A percentile compares a stretch with the other conserved stretches of the same genome.
Conservation (phyloP, 495 filamentous ascomycete species). For the Cenococcum geophilum region DNA sequence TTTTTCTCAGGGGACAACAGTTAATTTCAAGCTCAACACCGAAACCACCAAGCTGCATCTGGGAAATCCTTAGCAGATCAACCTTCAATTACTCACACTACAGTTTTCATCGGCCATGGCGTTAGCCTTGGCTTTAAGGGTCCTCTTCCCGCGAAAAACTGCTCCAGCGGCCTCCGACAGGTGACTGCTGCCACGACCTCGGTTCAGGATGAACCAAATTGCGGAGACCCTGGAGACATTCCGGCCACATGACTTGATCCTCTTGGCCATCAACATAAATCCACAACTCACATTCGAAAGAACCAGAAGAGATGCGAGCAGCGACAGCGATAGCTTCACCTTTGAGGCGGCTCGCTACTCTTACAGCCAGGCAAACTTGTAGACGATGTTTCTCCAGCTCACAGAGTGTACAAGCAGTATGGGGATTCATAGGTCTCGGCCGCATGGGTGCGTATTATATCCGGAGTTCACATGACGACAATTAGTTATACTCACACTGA, state of each 20-base stretch:
- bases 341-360: conserved; percentile 12
- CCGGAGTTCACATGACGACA: conserved; percentile 4
- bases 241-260: conserved; percentile 7
- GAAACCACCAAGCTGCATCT: background rate
- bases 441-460: conserved; percentile 37
- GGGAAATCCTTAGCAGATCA: background rate
- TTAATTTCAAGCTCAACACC: background rate
- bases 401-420: conserved; percentile 29
- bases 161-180: conserved; percentile 3
- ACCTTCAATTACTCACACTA: background rate
- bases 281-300: background rate
- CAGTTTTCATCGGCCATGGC: background rate
- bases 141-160: background rate
- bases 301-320: conserved; percentile 16
- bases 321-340: conserved; percentile 19
- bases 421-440: conserved; percentile 43
- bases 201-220: conserved; percentile 9
- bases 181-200: background rate
- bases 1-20: background rate
- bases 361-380: conserved; percentile 6
- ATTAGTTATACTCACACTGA: conserved; percentile 4
- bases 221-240: conserved; percentile 2
- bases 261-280: background rate
- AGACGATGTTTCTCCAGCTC: conserved; percentile 29
- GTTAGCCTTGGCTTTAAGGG: background rate